A percentile compares a stretch with the other conserved stretches of the same genome.
Conservation (phyloP, 2,329 filamentous ascomycete species). For the Pyricularia sp. region DNA sequence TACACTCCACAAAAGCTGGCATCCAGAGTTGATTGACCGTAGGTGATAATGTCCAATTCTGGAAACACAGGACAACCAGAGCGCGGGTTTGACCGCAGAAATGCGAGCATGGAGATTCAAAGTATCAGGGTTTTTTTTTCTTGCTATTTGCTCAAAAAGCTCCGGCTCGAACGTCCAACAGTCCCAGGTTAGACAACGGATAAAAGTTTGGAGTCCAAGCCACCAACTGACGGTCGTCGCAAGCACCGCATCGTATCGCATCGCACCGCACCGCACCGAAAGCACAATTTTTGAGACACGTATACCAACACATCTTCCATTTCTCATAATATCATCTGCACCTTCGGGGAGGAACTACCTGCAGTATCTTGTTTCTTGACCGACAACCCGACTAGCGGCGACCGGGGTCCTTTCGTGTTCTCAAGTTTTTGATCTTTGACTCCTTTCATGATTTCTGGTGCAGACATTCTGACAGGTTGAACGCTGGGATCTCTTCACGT, state of each 20-base stretch:
- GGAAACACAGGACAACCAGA: not conserved
- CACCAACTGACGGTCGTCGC: not conserved
- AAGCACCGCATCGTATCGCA: not conserved
- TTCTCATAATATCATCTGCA: not conserved
- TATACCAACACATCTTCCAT: not conserved
- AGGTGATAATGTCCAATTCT: not conserved
- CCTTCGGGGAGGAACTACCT: not conserved
- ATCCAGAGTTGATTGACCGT: not conserved
- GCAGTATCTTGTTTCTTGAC: not conserved
- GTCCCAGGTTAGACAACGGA: not conserved
- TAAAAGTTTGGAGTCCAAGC: not conserved
- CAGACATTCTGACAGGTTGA: not conserved
- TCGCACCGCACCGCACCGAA: not conserved
- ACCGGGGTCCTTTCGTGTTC: not conserved
- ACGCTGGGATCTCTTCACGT: not conserved
- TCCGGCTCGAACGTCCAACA: not conserved
- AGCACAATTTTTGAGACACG: not conserved
- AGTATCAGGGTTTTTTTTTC: not conserved
- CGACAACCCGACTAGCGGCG: not conserved
- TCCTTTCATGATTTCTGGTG: not conserved
- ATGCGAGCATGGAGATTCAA: not conserved
- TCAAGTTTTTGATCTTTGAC: not conserved
- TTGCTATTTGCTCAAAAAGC: not conserved
- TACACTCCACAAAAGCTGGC: not conserved
- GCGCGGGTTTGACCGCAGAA: not conserved